Percentiles rank a stretch among this genome's conserved stretches.
Evolutionary conservation across 176 grass and related monocot species (phyloP).

Genomic region (Phragmites australis): DNA sequence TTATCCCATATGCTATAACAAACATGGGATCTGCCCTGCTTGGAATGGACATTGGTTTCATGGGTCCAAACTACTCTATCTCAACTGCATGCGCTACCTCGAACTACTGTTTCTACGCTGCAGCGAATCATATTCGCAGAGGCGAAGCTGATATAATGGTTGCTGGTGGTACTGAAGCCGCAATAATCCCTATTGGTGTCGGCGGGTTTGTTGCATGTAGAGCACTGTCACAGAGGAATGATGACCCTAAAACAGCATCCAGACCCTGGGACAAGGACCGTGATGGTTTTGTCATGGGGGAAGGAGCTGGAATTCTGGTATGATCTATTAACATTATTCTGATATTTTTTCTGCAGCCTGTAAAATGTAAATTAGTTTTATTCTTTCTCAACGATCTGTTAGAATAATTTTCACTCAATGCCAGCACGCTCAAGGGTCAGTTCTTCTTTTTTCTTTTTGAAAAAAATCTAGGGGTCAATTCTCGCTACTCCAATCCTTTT

Average conservation of each 20-base stretch:
- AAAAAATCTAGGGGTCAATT: neutral
- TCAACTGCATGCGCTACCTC: slow-evolving; percentile 98
- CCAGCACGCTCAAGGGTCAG: neutral
- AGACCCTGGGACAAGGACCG: slow-evolving; percentile 95
- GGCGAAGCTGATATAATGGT: slow-evolving; percentile 94
- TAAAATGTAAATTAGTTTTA: neutral
- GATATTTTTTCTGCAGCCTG: neutral
- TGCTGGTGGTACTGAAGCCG: slow-evolving; percentile 94
- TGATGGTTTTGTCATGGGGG: slow-evolving; percentile 99
- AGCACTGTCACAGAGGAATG: slow-evolving; percentile 97
- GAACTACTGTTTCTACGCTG: slow-evolving; percentile 96
- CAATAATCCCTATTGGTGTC: slow-evolving; percentile 97
- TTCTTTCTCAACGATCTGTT: neutral
- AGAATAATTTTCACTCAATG: neutral
- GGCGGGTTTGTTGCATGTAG: slow-evolving; percentile 97
- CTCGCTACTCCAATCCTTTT: neutral
- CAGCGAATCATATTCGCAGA: slow-evolving; percentile 93
- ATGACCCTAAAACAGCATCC: slow-evolving; percentile 97
- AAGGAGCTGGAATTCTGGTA: slow-evolving; percentile 98
- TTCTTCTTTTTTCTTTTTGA: no score
- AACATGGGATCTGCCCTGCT: slow-evolving; percentile 97
- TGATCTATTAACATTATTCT: slow-evolving; percentile 22
- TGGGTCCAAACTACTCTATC: slow-evolving; percentile 98
- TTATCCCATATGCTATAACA: slow-evolving; percentile 97
- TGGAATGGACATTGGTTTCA: slow-evolving; percentile 96